These are phyloP conservation scores for Talaromyces liani DNA, from an alignment of 495 filamentous ascomycete species.

Conservation along the genomic window DNA sequence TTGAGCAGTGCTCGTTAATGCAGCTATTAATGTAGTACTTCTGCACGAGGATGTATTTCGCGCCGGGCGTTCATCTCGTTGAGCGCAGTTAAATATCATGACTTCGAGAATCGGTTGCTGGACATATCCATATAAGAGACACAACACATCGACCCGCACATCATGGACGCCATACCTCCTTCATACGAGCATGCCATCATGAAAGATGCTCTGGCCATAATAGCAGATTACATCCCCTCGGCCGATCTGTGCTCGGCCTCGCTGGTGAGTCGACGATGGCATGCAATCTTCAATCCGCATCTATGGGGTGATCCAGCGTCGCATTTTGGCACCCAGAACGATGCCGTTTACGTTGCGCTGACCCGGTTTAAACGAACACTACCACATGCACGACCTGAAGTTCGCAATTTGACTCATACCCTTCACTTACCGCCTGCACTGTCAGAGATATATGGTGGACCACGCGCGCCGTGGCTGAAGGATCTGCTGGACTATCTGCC, in stretches of 20 bases:
- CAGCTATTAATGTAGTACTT: no score
- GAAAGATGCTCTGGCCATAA: slow-evolving; percentile 53
- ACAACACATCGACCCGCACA: neutral
- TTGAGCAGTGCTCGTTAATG: neutral
- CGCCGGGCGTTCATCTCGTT: neutral
- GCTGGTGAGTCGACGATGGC: slow-evolving; percentile 52
- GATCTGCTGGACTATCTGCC: slow-evolving; percentile 55
- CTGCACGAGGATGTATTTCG: neutral
- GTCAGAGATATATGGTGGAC: slow-evolving; percentile 58
- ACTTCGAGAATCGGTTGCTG: neutral
- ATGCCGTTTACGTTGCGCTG: slow-evolving; percentile 57
- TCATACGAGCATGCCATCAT: slow-evolving; percentile 52
- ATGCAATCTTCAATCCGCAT: slow-evolving; percentile 51
- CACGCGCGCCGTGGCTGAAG: slow-evolving; percentile 52
- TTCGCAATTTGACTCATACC: slow-evolving; percentile 54
- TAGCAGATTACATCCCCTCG: slow-evolving; percentile 53
- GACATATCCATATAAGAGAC: neutral
- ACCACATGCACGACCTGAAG: slow-evolving; percentile 43
- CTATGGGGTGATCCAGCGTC: slow-evolving; percentile 62
- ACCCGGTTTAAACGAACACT: slow-evolving; percentile 56
- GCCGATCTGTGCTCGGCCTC: slow-evolving; percentile 52
- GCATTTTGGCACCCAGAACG: slow-evolving; percentile 56
- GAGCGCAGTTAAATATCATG: neutral
- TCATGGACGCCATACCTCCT: slow-evolving; percentile 50
- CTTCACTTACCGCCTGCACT: slow-evolving; percentile 60